A percentile compares a stretch with the other conserved stretches of the same genome.
phyloP scores from a whole-genome alignment of 441 rosid genomes.

The Melastoma candidum region DNA sequence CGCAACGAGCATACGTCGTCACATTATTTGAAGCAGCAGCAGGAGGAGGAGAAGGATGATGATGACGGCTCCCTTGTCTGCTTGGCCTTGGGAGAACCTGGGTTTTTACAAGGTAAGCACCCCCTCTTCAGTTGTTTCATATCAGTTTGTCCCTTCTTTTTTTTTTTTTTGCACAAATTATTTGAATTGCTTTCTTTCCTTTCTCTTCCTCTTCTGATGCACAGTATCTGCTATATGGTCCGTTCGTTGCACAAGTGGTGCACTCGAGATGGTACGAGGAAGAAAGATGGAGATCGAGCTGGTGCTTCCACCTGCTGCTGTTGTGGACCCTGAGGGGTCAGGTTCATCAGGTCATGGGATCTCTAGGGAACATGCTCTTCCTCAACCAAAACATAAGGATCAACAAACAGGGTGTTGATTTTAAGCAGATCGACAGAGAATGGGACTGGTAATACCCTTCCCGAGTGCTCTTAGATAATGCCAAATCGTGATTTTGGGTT shows the following conservation, averaged over 20 bases:
- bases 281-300: conserved; percentile 21
- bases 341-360: conserved; percentile 29
- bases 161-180: not conserved
- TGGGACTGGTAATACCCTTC: conserved; percentile 61
- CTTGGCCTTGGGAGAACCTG: conserved; percentile 90
- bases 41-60: conserved; percentile 8
- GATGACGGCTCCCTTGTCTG: conserved; percentile 47
- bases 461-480: no score
- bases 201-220: not conserved
- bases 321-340: conserved; percentile 32
- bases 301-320: conserved; percentile 58
- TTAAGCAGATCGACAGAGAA: conserved; percentile 80
- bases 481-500: no score
- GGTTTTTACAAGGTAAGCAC: conserved; percentile 54
- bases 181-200: not conserved
- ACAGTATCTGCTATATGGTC: conserved; percentile 76
- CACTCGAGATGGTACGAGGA: conserved; percentile 41
- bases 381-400: conserved; percentile 43
- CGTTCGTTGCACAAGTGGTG: conserved; percentile 50
- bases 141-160: not conserved
- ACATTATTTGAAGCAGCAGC: not conserved
- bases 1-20: no score
- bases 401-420: conserved; percentile 56
- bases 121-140: not conserved
- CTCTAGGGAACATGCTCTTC: conserved; percentile 54